Conservation (phyloP, 768 basidiomycete genomes). For the Nevesoporus exiguus region DNA sequence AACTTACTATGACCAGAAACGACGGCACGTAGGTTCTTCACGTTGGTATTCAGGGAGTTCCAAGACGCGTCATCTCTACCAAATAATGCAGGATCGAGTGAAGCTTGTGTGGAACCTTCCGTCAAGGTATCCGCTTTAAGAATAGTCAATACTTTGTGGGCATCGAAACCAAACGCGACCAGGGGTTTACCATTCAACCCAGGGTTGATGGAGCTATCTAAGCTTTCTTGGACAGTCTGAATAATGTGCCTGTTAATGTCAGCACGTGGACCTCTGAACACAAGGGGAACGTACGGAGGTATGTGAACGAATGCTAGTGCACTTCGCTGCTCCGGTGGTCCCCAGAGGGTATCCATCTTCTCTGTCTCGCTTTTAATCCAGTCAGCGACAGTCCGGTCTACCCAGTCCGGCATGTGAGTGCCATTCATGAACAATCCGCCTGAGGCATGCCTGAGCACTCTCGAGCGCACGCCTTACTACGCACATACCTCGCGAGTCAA, state of each 20-base stretch:
- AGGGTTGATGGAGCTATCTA: constrained; percentile 40
- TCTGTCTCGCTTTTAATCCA: constrained; percentile 58
- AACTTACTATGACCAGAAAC: constrained; percentile 66
- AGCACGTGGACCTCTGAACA: neutral
- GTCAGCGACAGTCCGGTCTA: constrained; percentile 55
- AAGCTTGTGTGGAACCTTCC: constrained; percentile 60
- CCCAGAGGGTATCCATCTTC: constrained; percentile 58
- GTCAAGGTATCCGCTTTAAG: constrained; percentile 50
- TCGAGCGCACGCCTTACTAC: neutral
- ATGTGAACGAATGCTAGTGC: constrained; percentile 75
- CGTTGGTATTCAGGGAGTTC: constrained; percentile 52
- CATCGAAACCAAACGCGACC: neutral
- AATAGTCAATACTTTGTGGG: neutral
- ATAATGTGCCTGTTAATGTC: constrained; percentile 21
- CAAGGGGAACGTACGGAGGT: constrained; percentile 51
- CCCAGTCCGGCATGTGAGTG: constrained; percentile 58
- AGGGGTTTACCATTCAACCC: constrained; percentile 38
- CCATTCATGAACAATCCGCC: constrained; percentile 51
- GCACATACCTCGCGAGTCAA: constrained; percentile 62
- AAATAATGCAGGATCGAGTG: constrained; percentile 32
- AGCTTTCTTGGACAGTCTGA: constrained; percentile 31
- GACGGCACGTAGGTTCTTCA: constrained; percentile 64
- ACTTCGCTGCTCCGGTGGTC: constrained; percentile 46
- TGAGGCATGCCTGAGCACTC: constrained; percentile 12
- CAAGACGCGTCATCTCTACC: constrained; percentile 61